Evolutionary conservation across 1,284 basidiomycete genomes (phyloP), one percentile per base, ranked within the genome.

Genomic region (Ustilago cynodontis): DNA sequence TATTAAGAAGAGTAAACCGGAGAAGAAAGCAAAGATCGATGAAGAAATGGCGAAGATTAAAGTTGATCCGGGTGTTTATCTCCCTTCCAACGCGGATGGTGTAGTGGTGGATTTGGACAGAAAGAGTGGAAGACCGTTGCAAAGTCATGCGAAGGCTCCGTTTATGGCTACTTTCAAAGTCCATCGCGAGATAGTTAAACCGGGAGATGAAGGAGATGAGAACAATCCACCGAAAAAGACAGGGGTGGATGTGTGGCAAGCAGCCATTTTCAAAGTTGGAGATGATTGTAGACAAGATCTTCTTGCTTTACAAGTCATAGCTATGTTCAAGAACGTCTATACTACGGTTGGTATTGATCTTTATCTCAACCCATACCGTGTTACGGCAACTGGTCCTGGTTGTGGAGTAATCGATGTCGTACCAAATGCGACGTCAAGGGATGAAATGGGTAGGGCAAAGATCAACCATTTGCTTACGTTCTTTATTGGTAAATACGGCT

Each of bases 121-220:
- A 84, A 94, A 93, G 84, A 97, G 95, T 13, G 97, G 97, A 1
- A 89, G 97, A 26, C 97, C 97, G 2, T 88, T 99, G 39, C 97
- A 99, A 87, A 94, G 93, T 85, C 97, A 99, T 82, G 97, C 97
- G 8, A 99, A 99, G 89, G 95, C 97, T 5, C 97, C 97, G 0
- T 99, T 99, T 88, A 99, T 99, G 97, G 97, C 97, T 0, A 98
- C 97, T 0, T 99, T 99, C 90, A 97, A 96, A 88, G 97, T 99
- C 59, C 78, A 79, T 50, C 70, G 81, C 28, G 55, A 79, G 47
- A 29, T 85, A 77, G 89, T 89, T 13, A 86, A 90, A 18, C 89
- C 65, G 1, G 75, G 68, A 3, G 63, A 66, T 33, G 65, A 70
- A 52, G 75, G 76, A 0, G 81, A 77, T 9, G 79, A 78, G 10